Conservation (phyloP, 805 yeast genomes). For the Scheffersomyces coipomensis region DNA sequence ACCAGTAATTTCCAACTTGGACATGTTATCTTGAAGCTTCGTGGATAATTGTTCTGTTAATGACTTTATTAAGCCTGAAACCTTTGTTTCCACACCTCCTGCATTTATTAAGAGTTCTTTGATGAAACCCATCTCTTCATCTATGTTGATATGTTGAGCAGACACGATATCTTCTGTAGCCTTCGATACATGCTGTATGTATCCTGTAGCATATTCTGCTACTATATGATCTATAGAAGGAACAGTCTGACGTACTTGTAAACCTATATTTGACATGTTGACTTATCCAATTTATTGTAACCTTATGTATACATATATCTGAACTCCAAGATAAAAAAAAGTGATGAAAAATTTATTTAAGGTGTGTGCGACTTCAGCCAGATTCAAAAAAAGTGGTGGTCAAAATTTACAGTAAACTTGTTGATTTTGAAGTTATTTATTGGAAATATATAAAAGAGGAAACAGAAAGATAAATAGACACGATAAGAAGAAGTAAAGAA, state of each 20-base stretch:
- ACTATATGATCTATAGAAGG: conserved; percentile 86
- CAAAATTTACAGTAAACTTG: no score
- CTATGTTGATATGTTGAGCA: conserved; percentile 67
- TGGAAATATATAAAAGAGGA: no score
- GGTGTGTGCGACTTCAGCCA: no score
- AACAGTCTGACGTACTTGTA: conserved; percentile 80
- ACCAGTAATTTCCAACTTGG: conserved; percentile 75
- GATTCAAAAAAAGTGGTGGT: no score
- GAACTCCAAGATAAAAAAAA: no score
- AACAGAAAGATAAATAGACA: no score
- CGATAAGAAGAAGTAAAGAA: no score
- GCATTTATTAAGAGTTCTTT: conserved; percentile 69
- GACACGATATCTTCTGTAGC: conserved; percentile 81
- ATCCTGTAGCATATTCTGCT: conserved; percentile 87
- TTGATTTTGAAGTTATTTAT: no score
- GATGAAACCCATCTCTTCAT: conserved; percentile 67
- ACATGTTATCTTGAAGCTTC: conserved; percentile 63
- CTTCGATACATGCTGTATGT: conserved; percentile 75
- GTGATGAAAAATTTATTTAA: no score
- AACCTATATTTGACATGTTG: conserved; percentile 41
- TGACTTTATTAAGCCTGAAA: conserved; percentile 45
- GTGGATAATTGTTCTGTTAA: conserved; percentile 48
- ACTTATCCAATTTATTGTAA: no score
- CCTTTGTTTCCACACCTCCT: conserved; percentile 68
- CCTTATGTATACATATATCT: no score